Evolutionary conservation across 305 asterid species (phyloP).

Genomic region (Fraxinus dipetala): DNA sequence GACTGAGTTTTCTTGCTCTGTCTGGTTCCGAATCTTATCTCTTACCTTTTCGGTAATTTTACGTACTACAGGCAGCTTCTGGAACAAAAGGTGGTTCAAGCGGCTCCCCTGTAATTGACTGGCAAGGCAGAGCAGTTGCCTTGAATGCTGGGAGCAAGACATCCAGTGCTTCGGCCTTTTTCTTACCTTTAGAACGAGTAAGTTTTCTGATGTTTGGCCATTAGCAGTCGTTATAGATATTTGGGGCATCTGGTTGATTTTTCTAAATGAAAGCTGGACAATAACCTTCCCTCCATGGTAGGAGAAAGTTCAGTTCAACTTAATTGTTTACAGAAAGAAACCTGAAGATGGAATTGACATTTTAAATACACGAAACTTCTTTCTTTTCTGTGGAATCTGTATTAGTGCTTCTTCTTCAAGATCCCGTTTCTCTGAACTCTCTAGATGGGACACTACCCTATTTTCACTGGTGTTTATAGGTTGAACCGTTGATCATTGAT

Average conservation of each 20-base stretch:
- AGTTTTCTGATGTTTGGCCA: slow-evolving; percentile 21
- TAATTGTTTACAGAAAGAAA: slow-evolving; percentile 14
- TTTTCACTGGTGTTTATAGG: background rate
- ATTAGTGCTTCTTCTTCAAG: background rate
- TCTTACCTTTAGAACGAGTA: slow-evolving; percentile 96
- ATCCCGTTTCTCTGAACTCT: slow-evolving; percentile 11
- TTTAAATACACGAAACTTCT: background rate
- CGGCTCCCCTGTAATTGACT: slow-evolving; percentile 99
- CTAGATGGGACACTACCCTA: slow-evolving; percentile 1
- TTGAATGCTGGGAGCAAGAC: slow-evolving; percentile 99
- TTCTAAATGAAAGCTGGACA: background rate
- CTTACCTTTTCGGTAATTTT: slow-evolving; percentile 13
- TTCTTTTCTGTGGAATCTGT: background rate
- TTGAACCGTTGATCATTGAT: background rate
- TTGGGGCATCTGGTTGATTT: slow-evolving; percentile 1
- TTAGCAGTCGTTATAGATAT: slow-evolving; percentile 3
- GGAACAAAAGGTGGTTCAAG: slow-evolving; percentile 99
- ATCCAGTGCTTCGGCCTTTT: slow-evolving; percentile 96
- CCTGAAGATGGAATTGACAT: slow-evolving; percentile 6
- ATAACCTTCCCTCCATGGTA: slow-evolving; percentile 1
- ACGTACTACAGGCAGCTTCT: slow-evolving; percentile 80
- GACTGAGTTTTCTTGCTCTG: slow-evolving; percentile 15
- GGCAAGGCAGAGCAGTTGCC: slow-evolving; percentile 99
- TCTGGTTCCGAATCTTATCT: slow-evolving; percentile 19
- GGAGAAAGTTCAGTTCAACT: slow-evolving; percentile 1